phyloP scores from a whole-genome alignment of 1,284 basidiomycete genomes.

The Cutaneotrichosporon daszewskae region DNA sequence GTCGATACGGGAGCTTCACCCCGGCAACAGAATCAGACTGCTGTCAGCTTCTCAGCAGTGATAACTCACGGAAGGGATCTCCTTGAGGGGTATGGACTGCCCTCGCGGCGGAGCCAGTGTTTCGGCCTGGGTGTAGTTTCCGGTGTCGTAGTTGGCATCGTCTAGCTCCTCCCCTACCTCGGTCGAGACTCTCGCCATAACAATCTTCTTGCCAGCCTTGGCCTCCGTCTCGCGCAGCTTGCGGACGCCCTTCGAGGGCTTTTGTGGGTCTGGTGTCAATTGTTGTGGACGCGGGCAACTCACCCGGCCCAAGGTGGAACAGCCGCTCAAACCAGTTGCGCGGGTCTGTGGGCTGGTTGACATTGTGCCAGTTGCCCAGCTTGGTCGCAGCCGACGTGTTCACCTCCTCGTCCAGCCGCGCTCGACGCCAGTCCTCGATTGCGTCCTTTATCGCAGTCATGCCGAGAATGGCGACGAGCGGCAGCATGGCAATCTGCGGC shows the following conservation, averaged over 20 bases:
- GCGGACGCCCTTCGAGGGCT: conserved; percentile 74
- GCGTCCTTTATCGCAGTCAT: conserved; percentile 94
- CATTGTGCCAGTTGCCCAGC: conserved; percentile 80
- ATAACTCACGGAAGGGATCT: conserved; percentile 27
- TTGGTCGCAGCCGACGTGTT: conserved; percentile 45
- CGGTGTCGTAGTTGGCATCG: too few species aligned
- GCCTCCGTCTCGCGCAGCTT: conserved; percentile 80
- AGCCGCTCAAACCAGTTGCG: conserved; percentile 69
- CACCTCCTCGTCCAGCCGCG: conserved; percentile 71
- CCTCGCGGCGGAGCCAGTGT: too few species aligned
- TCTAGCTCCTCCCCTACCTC: too few species aligned
- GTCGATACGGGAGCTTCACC: conserved; percentile 9
- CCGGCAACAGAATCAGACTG: conserved; percentile 15
- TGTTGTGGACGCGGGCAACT: conserved; percentile 2
- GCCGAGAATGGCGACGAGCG: conserved; percentile 76
- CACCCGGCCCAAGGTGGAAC: conserved; percentile 50
- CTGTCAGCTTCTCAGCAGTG: conserved; percentile 5
- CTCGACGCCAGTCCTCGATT: conserved; percentile 87
- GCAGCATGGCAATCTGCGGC: conserved; percentile 76
- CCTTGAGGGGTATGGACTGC: too few species aligned
- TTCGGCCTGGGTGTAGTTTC: too few species aligned
- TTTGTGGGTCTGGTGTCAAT: conserved; percentile 27
- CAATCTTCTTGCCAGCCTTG: conserved; percentile 56
- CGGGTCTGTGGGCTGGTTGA: conserved; percentile 76
- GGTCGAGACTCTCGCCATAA: too few species aligned